phyloP scores from a whole-genome alignment of 2,329 filamentous ascomycete species.

The Fusarium coffeatum region DNA sequence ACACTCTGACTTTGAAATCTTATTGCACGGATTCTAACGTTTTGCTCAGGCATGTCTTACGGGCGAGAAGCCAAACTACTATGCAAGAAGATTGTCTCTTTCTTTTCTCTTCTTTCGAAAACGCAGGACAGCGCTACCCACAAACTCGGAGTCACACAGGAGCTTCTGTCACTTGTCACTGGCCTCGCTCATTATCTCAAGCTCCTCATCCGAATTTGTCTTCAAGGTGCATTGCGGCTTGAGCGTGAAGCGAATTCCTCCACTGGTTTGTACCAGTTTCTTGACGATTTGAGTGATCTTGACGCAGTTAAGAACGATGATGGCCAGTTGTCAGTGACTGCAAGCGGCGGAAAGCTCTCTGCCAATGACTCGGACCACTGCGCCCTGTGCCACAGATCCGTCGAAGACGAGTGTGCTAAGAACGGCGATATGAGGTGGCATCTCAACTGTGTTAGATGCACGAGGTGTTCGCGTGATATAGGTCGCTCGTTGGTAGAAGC shows the following conservation, averaged over 20 bases:
- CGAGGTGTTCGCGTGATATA: conserved; percentile 72
- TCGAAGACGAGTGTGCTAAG: conserved; percentile 92
- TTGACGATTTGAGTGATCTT: conserved; percentile 86
- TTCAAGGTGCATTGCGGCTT: conserved; percentile 91
- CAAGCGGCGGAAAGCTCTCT: conserved; percentile 73
- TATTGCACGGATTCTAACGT: conserved; percentile 25
- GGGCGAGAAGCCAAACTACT: conserved; percentile 96
- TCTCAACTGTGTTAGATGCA: conserved; percentile 81
- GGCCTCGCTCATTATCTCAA: conserved; percentile 97
- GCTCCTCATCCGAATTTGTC: conserved; percentile 93
- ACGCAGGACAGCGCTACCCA: conserved; percentile 91
- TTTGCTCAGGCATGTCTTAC: conserved; percentile 79
- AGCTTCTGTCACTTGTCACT: conserved; percentile 96
- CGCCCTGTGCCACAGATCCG: conserved; percentile 81
- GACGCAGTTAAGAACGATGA: conserved; percentile 81
- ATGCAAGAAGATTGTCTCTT: conserved; percentile 99
- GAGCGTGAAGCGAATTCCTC: conserved; percentile 83
- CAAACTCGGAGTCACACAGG: conserved; percentile 95
- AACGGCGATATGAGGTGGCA: conserved; percentile 85
- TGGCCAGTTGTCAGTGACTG: conserved; percentile 72
- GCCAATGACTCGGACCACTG: conserved; percentile 88
- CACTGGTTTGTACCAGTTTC: conserved; percentile 82
- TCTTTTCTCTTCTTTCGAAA: conserved; percentile 94
- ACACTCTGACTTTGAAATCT: not conserved
- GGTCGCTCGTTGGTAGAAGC: conserved; percentile 76